Percentiles rank a stretch among this genome's conserved stretches.
These are phyloP conservation scores for Boletus reticulatus DNA, from an alignment of 768 basidiomycete species.

Conservation along the genomic window DNA sequence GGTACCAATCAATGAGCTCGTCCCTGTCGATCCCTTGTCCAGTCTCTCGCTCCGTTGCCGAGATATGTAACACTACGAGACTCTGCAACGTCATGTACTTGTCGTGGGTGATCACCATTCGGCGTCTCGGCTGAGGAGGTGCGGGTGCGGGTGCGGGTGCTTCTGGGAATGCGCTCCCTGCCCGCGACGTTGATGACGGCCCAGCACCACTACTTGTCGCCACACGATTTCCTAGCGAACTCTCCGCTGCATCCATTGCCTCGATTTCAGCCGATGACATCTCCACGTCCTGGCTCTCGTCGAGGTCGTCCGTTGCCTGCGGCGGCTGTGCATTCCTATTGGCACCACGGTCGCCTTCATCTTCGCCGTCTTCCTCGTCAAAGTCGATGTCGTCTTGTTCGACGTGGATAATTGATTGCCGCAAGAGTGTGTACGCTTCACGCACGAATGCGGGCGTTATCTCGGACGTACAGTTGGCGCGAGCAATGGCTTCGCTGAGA, in stretches of 20 bases:
- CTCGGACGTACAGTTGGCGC: constrained; percentile 96
- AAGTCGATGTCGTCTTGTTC: constrained; percentile 99
- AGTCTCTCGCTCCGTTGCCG: constrained; percentile 71
- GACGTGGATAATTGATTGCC: constrained; percentile 98
- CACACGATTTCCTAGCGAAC: constrained; percentile 40
- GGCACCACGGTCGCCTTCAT: constrained; percentile 51
- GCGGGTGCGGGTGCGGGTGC: constrained; percentile 28
- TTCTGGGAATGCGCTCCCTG: constrained; percentile 27
- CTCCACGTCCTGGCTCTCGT: constrained; percentile 58
- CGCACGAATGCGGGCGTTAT: constrained; percentile 93
- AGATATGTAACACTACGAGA: constrained; percentile 80
- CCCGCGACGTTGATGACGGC: constrained; percentile 33
- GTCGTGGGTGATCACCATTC: constrained; percentile 95
- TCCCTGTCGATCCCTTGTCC: constrained; percentile 81
- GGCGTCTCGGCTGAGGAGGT: constrained; percentile 54
- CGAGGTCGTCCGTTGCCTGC: constrained; percentile 37
- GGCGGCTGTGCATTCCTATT: constrained; percentile 34
- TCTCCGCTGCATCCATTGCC: constrained; percentile 48
- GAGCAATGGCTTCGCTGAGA: constrained; percentile 93
- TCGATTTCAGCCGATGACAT: constrained; percentile 64
- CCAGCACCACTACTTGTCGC: constrained; percentile 34
- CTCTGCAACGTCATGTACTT: constrained; percentile 89
- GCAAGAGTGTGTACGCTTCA: constrained; percentile 90
- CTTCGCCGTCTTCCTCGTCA: constrained; percentile 81
- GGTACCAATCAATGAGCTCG: constrained; percentile 95